Evolutionary conservation across 768 basidiomycete species (phyloP).

Genomic region (Rhizopogon sp.): DNA sequence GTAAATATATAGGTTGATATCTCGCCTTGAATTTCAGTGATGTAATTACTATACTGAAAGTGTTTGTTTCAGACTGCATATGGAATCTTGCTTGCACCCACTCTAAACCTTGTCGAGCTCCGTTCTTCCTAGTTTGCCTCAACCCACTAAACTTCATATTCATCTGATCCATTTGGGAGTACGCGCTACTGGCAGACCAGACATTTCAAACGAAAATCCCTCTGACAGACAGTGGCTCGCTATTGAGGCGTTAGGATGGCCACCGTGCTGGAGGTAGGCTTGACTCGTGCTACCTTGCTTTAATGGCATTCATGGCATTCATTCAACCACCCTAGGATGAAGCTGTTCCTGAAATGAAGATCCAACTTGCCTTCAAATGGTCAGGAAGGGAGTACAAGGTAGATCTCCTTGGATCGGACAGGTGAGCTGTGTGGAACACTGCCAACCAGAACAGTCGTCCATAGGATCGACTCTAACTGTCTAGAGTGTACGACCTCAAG

Average conservation of each 20-base stretch:
- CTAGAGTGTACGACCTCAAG: slow-evolving; percentile 80
- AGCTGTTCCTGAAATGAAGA: slow-evolving; percentile 36
- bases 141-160: background rate
- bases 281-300: background rate
- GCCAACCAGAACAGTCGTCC: background rate
- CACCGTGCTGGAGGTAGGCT: background rate
- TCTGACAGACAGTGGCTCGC: too few species aligned
- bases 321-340: background rate
- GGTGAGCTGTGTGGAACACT: slow-evolving; percentile 32
- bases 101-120: too few species aligned
- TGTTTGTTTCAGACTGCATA: too few species aligned
- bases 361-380: slow-evolving; percentile 67
- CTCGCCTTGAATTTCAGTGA: too few species aligned
- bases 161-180: background rate
- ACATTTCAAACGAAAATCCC: background rate
- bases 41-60: too few species aligned
- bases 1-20: too few species aligned
- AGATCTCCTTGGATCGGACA: slow-evolving; percentile 72
- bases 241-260: background rate
- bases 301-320: background rate
- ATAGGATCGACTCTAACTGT: background rate
- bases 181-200: background rate
- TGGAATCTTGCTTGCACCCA: too few species aligned
- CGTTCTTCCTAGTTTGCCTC: background rate
- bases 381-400: slow-evolving; percentile 61